These are phyloP conservation scores for Letharia columbiana DNA, from an alignment of 495 filamentous ascomycete genomes.

Conservation along the genomic window DNA sequence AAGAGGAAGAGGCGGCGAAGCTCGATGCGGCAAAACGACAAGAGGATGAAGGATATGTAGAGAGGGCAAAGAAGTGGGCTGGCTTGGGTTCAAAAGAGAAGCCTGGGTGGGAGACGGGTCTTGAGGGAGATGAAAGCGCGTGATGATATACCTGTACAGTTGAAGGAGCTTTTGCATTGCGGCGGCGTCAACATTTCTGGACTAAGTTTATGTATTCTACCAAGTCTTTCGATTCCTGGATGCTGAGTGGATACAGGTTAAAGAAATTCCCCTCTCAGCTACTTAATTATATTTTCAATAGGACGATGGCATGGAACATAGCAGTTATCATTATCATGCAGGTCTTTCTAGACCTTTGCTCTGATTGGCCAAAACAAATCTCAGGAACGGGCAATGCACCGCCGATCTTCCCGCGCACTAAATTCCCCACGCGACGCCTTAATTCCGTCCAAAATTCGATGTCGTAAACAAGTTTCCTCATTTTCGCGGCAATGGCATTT, in stretches of 20 bases:
- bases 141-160: not conserved
- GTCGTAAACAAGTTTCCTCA: not conserved
- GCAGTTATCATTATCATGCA: no score
- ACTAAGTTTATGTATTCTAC: not conserved
- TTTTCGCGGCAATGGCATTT: not conserved
- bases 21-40: slow-evolving; percentile 12
- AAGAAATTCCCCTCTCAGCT: not conserved
- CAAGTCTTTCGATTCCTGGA: not conserved
- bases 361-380: slow-evolving; percentile 10
- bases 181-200: not conserved
- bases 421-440: slow-evolving; percentile 3
- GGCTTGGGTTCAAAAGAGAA: slow-evolving; percentile 16
- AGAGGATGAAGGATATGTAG: slow-evolving; percentile 4
- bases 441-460: not conserved
- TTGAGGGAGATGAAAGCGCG: slow-evolving; percentile 16
- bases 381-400: slow-evolving; percentile 5
- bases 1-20: slow-evolving; percentile 13
- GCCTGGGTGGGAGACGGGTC: slow-evolving; percentile 23
- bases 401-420: slow-evolving; percentile 6
- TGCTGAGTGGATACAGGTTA: not conserved
- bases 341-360: not conserved
- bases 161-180: slow-evolving; percentile 7
- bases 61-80: slow-evolving; percentile 14
- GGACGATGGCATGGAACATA: no score
- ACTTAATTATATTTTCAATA: not conserved